Evolutionary conservation across 208 protist species (phyloP), one percentile per base, ranked within the genome.

Genomic region (Crithidia bombi): DNA sequence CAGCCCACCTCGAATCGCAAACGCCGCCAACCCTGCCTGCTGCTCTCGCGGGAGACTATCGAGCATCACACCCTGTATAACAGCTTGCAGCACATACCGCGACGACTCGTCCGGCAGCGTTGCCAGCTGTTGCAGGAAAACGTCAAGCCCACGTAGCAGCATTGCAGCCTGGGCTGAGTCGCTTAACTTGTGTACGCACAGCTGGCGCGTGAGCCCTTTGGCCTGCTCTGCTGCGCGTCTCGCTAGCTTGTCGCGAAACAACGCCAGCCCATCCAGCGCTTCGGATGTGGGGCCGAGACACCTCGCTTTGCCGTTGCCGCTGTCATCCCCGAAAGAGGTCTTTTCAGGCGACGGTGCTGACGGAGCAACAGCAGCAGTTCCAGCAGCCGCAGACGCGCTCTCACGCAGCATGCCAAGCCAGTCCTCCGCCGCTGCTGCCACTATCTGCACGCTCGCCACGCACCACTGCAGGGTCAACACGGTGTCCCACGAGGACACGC

Each of bases 341-440:
- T 11, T 10, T 25, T 25, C 14, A 62, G 26, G 12, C 28, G 32
- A 28, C 25, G 32, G 32, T 21, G 19, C 21, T 0, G 47, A 10
- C 15, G 43, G 23, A 23, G n/a, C n/a, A n/a, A n/a, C n/a, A n/a
- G n/a, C n/a, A n/a, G n/a, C n/a, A n/a, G n/a, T n/a, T n/a, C n/a
- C n/a, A 50, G 38, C 38, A 41, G 43, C 30, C 21, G 38, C 21
- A 12, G n/a, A n/a, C 41, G 50, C 28, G 49, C 71, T 55, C 19
- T 77, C 57, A 1, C 68, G 69, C 71, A 80, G 47, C 61, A 80
- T 75, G 3, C 72, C 75, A 3, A 75, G 46, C 82, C 78, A 83
- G 38, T 73, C 74, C 51, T 87, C 78, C 1, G 67, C 73, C 1
- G 70, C 74, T 14, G 65, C 44, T 19, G 71, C 39, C 28, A 79